Percentiles rank a stretch among this genome's conserved stretches.
These are phyloP conservation scores for Knoxdaviesia proteae DNA, from an alignment of 2,329 filamentous ascomycete genomes.

Conservation along the genomic window DNA sequence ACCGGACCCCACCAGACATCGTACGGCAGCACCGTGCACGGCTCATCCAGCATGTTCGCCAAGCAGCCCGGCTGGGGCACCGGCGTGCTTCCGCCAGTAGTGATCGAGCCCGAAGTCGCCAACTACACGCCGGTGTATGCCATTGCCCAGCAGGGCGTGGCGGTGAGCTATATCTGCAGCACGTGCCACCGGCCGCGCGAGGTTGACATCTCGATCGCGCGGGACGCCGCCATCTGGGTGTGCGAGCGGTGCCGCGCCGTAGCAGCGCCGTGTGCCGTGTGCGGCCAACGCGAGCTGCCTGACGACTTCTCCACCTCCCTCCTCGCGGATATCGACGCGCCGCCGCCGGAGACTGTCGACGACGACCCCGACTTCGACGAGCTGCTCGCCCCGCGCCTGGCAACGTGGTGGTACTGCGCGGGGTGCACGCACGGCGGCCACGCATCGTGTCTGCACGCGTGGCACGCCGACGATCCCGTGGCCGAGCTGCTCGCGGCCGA, in stretches of 20 bases:
- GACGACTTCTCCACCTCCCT: slow-evolving; percentile 10
- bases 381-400: slow-evolving; percentile 8
- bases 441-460: slow-evolving; percentile 34
- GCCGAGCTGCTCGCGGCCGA: slow-evolving; percentile 6
- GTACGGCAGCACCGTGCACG: too few relatives aligned
- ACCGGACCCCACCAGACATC: too few relatives aligned
- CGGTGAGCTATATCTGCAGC: slow-evolving; percentile 31
- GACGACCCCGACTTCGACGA: neutral
- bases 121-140: slow-evolving; percentile 30
- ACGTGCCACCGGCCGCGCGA: slow-evolving; percentile 35
- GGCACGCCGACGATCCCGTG: slow-evolving; percentile 24
- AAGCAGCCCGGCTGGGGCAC: too few relatives aligned
- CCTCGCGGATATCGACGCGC: slow-evolving; percentile 10
- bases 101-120: too few relatives aligned
- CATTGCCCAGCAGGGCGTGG: slow-evolving; percentile 31
- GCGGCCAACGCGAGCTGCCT: slow-evolving; percentile 28
- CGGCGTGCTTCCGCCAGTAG: too few relatives aligned
- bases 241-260: slow-evolving; percentile 32
- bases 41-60: too few relatives aligned
- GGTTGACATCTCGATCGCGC: slow-evolving; percentile 21
- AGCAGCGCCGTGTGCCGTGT: slow-evolving; percentile 38
- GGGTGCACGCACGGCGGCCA: slow-evolving; percentile 43
- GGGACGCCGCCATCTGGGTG: slow-evolving; percentile 26
- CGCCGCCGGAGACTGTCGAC: slow-evolving; percentile 8
- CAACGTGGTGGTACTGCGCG: slow-evolving; percentile 42